A percentile compares a stretch with the other conserved stretches of the same genome.
phyloP scores from a whole-genome alignment of 495 filamentous ascomycete genomes.

The Aspergillus avenaceus region DNA sequence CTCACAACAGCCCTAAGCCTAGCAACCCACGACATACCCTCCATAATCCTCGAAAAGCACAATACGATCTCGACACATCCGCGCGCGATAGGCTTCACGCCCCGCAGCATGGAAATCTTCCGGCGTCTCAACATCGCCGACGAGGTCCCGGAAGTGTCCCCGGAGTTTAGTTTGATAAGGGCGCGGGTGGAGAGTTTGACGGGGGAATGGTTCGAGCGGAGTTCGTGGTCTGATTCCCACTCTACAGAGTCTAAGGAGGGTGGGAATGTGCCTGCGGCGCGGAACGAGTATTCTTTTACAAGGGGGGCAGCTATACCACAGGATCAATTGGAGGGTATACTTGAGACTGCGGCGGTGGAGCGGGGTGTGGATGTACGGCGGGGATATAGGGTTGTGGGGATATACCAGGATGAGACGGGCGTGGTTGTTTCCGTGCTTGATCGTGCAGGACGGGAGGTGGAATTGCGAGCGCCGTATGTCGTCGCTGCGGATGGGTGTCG shows the following conservation, averaged over 20 bases:
- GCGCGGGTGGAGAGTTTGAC: slow-evolving; percentile 25
- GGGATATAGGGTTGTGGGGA: slow-evolving; percentile 5
- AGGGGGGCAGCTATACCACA: slow-evolving; percentile 23
- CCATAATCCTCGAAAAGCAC: slow-evolving; percentile 31
- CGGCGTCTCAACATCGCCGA: slow-evolving; percentile 23
- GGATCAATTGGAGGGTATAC: slow-evolving; percentile 25
- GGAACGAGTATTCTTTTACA: slow-evolving; percentile 16
- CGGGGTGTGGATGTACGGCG: slow-evolving; percentile 28
- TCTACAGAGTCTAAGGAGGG: background rate
- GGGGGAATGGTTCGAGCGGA: slow-evolving; percentile 22
- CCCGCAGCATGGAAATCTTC: slow-evolving; percentile 34
- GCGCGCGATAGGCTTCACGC: slow-evolving; percentile 28
- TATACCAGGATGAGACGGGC: slow-evolving; percentile 17
- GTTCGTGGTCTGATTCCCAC: slow-evolving; percentile 23
- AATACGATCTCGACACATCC: slow-evolving; percentile 23
- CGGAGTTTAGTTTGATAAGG: slow-evolving; percentile 20
- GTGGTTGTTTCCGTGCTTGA: too few relatives aligned
- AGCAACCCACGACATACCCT: slow-evolving; percentile 17
- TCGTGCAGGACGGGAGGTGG: background rate
- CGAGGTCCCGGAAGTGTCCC: slow-evolving; percentile 16
- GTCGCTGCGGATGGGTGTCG: slow-evolving; percentile 31
- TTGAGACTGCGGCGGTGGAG: slow-evolving; percentile 21
- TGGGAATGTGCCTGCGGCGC: background rate
- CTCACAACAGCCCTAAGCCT: slow-evolving; percentile 28
- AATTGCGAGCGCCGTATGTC: slow-evolving; percentile 21